Base-by-base conservation (phyloP, 1,284 basidiomycete species). In the Cutaneotrichosporon sp. region DNA sequence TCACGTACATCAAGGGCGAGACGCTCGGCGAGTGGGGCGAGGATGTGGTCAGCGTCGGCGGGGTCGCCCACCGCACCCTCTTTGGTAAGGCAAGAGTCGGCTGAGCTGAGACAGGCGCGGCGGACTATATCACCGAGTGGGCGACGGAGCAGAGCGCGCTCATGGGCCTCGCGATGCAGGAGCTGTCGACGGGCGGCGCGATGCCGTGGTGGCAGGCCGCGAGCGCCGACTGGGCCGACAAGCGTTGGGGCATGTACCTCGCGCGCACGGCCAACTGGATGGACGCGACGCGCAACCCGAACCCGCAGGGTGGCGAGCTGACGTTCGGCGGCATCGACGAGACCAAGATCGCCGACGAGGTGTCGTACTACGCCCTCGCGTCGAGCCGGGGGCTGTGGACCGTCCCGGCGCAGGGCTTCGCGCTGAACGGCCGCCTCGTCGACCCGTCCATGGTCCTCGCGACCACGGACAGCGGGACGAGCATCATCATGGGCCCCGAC, bases 1-100 rank as follows among this genome's bases (percentile, higher is more conserved):
- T 50, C 47, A 16, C 18, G 25, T 50, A 50, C 47, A 4, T 50
- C 4, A 54, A 50, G 27, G 47, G 47, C 47, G 47, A 50, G 47
- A 50, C 47, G 7, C 14, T 29, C 14, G 47, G 47, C 5, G 25
- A n/a, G 27, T 29, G 25, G 47, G 47, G 25, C 10, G 27, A 29
- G 27, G 47, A 50, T 14, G 18, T 31, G 9, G 27, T 50, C 6
- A 8, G 11, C 13, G 25, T 47, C 24, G 46, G 25, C 25, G 47
- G 47, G 16, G 25, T 27, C 6, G 25, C 16, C 4, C 7, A 27
- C 18, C 27, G 47, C 18, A 50, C 47, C 25, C 5, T 27, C 27
- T 50, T 50, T 31, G 47, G 47, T 50, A 18, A 18, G 47, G 31
- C 14, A 5, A n/a, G 27, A 18, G 8, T 11, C 7, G 3, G 25